These are phyloP conservation scores for Copromyces sp. DNA, from an alignment of 495 filamentous ascomycete genomes.

Conservation along the genomic window DNA sequence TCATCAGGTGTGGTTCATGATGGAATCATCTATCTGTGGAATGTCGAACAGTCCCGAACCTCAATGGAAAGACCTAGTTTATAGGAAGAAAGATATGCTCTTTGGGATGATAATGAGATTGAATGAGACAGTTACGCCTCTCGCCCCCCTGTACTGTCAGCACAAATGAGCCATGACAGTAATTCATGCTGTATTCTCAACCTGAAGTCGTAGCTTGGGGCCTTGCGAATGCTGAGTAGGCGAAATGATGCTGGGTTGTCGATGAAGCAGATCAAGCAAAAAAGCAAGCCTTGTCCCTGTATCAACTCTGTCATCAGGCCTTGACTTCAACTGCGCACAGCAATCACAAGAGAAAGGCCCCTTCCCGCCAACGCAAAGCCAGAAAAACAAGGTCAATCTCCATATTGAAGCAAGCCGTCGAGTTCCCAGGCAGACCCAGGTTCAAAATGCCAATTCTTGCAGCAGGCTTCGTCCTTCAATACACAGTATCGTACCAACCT, in stretches of 20 bases:
- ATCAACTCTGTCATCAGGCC: neutral
- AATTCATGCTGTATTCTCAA: neutral
- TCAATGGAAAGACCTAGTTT: neutral
- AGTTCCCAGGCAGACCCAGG: no score
- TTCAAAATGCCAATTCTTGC: no score
- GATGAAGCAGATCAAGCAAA: neutral
- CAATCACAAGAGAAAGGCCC: neutral
- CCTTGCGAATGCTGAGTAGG: neutral
- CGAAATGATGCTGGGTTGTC: neutral
- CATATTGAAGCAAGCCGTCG: no score
- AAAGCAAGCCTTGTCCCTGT: neutral
- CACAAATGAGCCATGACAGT: neutral
- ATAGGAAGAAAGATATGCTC: neutral
- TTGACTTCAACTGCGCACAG: neutral
- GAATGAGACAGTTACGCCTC: neutral
- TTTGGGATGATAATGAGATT: neutral
- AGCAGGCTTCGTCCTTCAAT: no score
- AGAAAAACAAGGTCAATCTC: no score
- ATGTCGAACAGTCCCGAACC: neutral
- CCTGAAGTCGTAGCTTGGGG: neutral
- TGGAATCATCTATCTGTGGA: neutral
- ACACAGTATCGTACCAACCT: no score
- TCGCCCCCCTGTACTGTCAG: neutral
- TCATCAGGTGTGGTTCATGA: neutral
- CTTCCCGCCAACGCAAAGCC: no score